These are phyloP conservation scores for Nicotiana obtusifolia DNA, from an alignment of 257 asterid species.

Conservation along the genomic window DNA sequence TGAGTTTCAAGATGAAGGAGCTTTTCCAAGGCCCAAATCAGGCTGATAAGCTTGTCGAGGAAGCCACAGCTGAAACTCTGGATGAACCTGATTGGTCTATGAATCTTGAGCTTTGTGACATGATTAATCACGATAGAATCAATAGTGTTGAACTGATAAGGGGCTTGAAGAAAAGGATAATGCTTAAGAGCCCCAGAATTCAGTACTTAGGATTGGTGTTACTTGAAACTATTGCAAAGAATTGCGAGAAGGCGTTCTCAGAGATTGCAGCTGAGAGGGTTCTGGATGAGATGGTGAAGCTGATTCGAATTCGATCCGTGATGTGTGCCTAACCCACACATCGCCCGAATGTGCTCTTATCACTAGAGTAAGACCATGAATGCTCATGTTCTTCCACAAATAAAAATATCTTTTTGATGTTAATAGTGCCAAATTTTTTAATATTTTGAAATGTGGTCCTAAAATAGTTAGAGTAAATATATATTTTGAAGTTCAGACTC, in stretches of 20 bases:
- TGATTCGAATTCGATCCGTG: conserved; percentile 32
- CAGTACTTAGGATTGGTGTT: conserved; percentile 85
- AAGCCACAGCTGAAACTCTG: conserved; percentile 85
- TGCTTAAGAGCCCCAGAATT: conserved; percentile 75
- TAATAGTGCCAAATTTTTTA: background rate
- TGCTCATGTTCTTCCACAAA: background rate
- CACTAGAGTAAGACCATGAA: background rate
- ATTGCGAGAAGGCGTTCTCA: conserved; percentile 94
- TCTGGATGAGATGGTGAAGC: conserved; percentile 98
- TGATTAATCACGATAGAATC: conserved; percentile 78
- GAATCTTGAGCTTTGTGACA: conserved; percentile 95
- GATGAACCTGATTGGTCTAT: conserved; percentile 96
- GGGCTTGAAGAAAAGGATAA: conserved; percentile 74
- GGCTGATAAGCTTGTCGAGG: conserved; percentile 89
- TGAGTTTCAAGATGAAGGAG: conserved; percentile 97
- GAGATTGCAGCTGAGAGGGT: conserved; percentile 96
- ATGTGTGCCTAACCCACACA: background rate
- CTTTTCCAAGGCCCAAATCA: conserved; percentile 92
- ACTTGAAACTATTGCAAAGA: conserved; percentile 93
- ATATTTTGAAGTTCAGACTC: background rate
- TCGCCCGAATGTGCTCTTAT: background rate
- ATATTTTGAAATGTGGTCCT: background rate
- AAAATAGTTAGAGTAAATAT: background rate
- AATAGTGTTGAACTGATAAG: conserved; percentile 77
- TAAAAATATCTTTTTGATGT: background rate